Base-by-base conservation (phyloP, 2,329 filamentous ascomycete genomes). In the Diaporthe ilicicola region DNA sequence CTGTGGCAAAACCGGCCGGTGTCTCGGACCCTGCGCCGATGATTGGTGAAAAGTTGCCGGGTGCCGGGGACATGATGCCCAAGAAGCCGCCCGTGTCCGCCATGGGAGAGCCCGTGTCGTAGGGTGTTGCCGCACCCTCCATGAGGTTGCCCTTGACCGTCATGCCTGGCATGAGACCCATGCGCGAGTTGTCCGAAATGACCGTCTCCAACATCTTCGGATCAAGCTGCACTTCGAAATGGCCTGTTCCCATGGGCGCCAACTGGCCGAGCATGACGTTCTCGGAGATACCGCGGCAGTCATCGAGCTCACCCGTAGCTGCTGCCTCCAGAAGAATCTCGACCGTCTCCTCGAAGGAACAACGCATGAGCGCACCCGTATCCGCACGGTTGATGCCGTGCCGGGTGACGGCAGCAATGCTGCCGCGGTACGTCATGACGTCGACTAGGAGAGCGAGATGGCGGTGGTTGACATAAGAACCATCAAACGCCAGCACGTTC, bases 381-480 rank as follows among this genome's bases (percentile, higher is more conserved):
- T 99, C 96, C 32, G 95, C 94, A 77, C 96, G 91, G 85, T 99
- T 99, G 85, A 99, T 99, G 84, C 96, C 96, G 80, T 99, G 96
- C 83, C 96, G 93, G 69, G 96, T 99, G 74, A 99, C 95, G 17
- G 96, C 95, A 82, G 97, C 97, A 78, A 99, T 91, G 77, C 93
- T 92, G 75, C 96, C 96, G 77, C 96, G 90, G 77, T 97, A 94
- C 34, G 95, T 98, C 96, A 99, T 99, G 74, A 99, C 94, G 84
- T 99, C 96, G 74, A 97, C 94, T 67, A 99, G 88, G 44, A 99
- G 90, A 59, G 95, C 93, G 85, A 99, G 91, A 85, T 99, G 96
- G 78, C 96, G 94, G 84, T 98, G 94, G 82, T 99, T 99, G 88
- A 99, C 96, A 81, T 99, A 99, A 17, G 96, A 98, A 89, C 97